Conservation (phyloP, 345 rosid species). For the Toxicodendron radicans region DNA sequence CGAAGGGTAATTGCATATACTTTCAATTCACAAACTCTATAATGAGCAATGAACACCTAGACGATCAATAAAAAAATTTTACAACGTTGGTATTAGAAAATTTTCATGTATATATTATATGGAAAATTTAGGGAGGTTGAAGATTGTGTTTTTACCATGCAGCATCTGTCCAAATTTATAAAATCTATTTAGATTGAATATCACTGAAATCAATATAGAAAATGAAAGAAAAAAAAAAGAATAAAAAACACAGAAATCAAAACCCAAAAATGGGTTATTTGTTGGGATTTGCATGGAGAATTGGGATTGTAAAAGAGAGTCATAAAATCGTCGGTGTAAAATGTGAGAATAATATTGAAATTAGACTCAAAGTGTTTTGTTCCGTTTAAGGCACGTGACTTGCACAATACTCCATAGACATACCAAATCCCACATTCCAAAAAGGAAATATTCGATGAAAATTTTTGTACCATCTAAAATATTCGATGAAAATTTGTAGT, state of each 20-base stretch:
- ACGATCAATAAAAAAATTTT: too few relatives aligned
- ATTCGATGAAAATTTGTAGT: too few relatives aligned
- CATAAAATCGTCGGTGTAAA: background rate
- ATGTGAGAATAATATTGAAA: too few relatives aligned
- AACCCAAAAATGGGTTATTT: background rate
- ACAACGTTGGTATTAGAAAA: too few relatives aligned
- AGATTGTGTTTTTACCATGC: too few relatives aligned
- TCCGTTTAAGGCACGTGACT: conserved; percentile 34
- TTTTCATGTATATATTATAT: too few relatives aligned
- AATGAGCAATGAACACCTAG: too few relatives aligned
- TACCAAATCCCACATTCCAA: background rate
- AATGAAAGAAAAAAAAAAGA: background rate
- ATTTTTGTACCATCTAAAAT: too few relatives aligned
- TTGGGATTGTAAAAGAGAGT: conserved; percentile 9
- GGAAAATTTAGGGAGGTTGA: too few relatives aligned
- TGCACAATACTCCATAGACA: conserved; percentile 13
- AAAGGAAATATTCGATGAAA: background rate
- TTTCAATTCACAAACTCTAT: too few relatives aligned
- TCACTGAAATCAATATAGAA: background rate
- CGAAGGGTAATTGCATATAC: too few relatives aligned
- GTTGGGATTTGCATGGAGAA: background rate
- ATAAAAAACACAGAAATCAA: background rate
- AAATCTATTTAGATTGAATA: background rate
- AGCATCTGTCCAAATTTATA: background rate
- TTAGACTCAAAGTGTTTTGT: background rate